Evolutionary conservation across 495 filamentous ascomycete species (phyloP).

Genomic region (Jackrogersella minutella): DNA sequence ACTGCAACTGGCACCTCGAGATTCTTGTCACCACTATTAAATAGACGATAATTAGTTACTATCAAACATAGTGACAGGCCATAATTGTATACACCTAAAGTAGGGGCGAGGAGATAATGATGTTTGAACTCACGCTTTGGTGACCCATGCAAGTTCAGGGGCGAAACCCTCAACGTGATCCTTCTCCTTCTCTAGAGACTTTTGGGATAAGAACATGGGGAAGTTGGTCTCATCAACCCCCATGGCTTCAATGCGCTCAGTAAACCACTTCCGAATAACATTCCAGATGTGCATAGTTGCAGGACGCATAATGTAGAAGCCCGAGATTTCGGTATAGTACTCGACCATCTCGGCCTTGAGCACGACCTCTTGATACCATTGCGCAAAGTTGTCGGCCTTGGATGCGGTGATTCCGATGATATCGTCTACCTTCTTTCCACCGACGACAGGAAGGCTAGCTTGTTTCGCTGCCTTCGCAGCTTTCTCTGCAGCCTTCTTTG

Average conservation of each 20-base stretch:
- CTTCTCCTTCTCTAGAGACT: constrained; percentile 92
- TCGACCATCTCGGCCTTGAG: constrained; percentile 95
- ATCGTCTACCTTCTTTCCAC: constrained; percentile 61
- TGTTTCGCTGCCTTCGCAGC: constrained; percentile 71
- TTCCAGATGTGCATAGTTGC: constrained; percentile 93
- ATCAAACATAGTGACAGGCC: not conserved
- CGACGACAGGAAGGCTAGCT: constrained; percentile 53
- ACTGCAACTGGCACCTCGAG: constrained; percentile 96
- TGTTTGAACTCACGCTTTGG: constrained; percentile 74
- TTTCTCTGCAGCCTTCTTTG: constrained; percentile 71
- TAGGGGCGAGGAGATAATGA: not conserved
- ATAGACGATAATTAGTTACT: constrained; percentile 15
- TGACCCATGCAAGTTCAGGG: constrained; percentile 98
- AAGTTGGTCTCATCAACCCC: constrained; percentile 96
- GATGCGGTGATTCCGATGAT: constrained; percentile 86
- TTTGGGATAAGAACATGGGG: constrained; percentile 90
- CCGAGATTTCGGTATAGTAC: constrained; percentile 80
- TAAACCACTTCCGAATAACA: constrained; percentile 88
- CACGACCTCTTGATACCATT: constrained; percentile 96
- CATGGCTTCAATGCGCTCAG: constrained; percentile 82
- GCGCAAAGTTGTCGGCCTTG: constrained; percentile 87
- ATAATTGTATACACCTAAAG: too few species aligned
- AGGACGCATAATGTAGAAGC: constrained; percentile 93
- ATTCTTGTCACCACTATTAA: constrained; percentile 76
- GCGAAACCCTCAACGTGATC: constrained; percentile 97